Evolutionary conservation across 2,329 filamentous ascomycete genomes (phyloP).

Genomic region (Cordyceps javanica): DNA sequence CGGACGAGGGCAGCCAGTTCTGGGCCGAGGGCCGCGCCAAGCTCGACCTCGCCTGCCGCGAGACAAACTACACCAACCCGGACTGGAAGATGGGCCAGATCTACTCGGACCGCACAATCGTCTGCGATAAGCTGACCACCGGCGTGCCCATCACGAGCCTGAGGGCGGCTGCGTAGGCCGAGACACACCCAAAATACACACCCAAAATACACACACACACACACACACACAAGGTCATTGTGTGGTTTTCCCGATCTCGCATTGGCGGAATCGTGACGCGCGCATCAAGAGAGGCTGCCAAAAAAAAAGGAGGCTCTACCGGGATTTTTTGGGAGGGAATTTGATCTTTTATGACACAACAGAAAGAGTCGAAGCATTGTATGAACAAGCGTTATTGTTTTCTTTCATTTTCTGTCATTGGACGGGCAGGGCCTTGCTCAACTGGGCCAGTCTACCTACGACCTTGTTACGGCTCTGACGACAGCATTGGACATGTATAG

Average conservation of each 20-base stretch:
- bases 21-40: constrained; percentile 21
- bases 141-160: constrained; percentile 22
- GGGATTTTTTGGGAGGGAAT: neutral
- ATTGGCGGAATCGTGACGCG: too few species aligned
- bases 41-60: constrained; percentile 25
- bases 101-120: constrained; percentile 25
- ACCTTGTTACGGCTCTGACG: constrained; percentile 16
- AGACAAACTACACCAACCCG: constrained; percentile 22
- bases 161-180: constrained; percentile 21
- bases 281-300: too few species aligned
- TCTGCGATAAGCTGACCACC: constrained; percentile 22
- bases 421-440: neutral
- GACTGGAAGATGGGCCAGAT: constrained; percentile 26
- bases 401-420: neutral
- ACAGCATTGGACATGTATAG: neutral
- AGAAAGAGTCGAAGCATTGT: neutral
- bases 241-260: too few species aligned
- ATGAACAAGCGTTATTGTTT: neutral
- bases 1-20: constrained; percentile 31
- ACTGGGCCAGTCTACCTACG: constrained; percentile 12
- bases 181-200: too few species aligned
- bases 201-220: too few species aligned
- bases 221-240: too few species aligned
- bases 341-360: neutral
- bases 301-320: too few species aligned